Base-by-base conservation (phyloP, 1,284 basidiomycete species). In the Amylostereum areolatum region DNA sequence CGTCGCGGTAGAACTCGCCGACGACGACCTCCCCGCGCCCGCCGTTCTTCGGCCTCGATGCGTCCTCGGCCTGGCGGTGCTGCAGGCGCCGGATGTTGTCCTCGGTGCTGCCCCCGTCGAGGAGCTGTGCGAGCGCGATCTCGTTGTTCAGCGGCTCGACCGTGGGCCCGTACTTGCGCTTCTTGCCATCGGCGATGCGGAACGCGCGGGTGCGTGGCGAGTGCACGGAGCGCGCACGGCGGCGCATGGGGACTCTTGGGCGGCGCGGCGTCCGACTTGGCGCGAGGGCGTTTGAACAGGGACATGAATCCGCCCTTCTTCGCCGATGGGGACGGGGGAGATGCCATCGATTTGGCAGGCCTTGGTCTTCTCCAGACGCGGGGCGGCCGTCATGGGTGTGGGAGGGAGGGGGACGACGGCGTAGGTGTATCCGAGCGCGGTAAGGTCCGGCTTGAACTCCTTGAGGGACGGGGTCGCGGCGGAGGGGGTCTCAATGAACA, bases 321-420 rank as follows among this genome's bases (percentile, higher is more conserved):
- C 11, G 45, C 18, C 11, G 40, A 32, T 32, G 36, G 25, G 12
- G 48, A 34, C 28, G 55, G 52, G 30, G 34, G 29, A 27, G 48
- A n/a, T 46, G 47, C 11, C 41, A 54, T 43, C 51, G 41, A 51
- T 37, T 53, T 52, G 50, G 49, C 47, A 24, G 24, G 39, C n/a
- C n/a, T n/a, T 50, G 47, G 52, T 52, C 48, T 52, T 57, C 52
- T 62, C 61, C 56, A 43, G 58, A 56, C 50, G 65, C 50, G 48
- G 72, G 67, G 1, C 75, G 48, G 74, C 70, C 0, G 74, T 71
- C 40, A 66, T 57, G 0, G 77, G 73, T 0, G 76, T 72, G 32
- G 75, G 71, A 2, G 80, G 79, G 47, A 85, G 66, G 29, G 77
- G 74, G 18, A 85, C 67, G 60, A 86, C 81, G 45, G 84, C 71